These are phyloP conservation scores for Fragaria nilgerrensis DNA, from an alignment of 306 rosid genomes.

Conservation along the genomic window DNA sequence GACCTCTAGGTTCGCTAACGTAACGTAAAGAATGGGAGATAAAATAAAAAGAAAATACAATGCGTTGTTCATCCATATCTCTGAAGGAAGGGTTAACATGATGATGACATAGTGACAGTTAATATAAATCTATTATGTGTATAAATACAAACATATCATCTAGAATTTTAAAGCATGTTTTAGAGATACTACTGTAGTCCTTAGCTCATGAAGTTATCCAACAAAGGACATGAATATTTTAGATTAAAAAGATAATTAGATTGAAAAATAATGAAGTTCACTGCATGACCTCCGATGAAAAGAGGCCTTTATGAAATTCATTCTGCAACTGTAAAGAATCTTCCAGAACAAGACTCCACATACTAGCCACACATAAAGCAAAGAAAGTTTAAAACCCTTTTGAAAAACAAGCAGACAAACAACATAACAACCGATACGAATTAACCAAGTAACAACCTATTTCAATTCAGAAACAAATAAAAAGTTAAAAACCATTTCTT, in stretches of 20 bases:
- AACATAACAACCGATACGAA: background rate
- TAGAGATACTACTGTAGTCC: background rate
- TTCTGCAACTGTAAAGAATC: background rate
- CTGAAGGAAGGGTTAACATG: background rate
- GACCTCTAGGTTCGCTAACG: background rate
- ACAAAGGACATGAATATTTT: background rate
- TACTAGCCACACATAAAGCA: background rate
- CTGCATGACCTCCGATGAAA: slow-evolving; percentile 6
- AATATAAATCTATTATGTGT: background rate
- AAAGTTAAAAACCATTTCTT: background rate
- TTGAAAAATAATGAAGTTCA: background rate
- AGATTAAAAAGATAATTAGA: too few relatives aligned
- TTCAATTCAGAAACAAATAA: background rate
- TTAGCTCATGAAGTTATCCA: background rate
- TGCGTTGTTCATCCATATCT: background rate
- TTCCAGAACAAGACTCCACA: background rate
- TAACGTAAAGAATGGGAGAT: background rate
- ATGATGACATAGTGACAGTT: background rate
- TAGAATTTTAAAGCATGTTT: background rate
- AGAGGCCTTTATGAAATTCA: background rate
- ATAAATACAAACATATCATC: background rate
- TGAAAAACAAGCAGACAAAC: background rate
- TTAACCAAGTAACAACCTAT: background rate
- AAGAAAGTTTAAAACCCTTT: background rate
- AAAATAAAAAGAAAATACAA: background rate